Base-by-base conservation (phyloP, 495 filamentous ascomycete species). In the Trichodelitschia bisporula region DNA sequence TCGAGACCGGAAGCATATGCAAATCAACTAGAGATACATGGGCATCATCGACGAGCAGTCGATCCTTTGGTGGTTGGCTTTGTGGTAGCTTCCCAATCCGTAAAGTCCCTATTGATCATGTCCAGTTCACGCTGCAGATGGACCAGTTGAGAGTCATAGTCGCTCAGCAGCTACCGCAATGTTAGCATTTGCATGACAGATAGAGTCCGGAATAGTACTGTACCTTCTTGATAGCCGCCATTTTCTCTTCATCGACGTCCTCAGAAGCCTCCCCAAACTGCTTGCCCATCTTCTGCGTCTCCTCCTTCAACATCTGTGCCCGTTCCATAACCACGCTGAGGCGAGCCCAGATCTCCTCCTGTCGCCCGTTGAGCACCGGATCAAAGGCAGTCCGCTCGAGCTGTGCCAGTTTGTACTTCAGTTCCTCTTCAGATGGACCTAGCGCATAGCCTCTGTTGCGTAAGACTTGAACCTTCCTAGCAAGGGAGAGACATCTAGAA, bases 281-380 rank as follows among this genome's bases (percentile, higher is more conserved):
- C 32, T 47, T 66, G 36, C 62, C 68, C 32, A 61, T 47, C 44
- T 66, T 72, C 41, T 74, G 67, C 39, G 86, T 61, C 54, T 92
- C 83, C 30, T 61, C 60, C 50, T 79, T 72, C 38, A 99, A 53
- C 27, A 66, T 63, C 43, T 71, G 68, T 19, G 76, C 75, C 38
- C 79, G 65, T 37, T 84, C 78, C 39, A 77, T 58, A 20, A 93
- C 66, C 16, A 71, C 71, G 32, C 90, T 65, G 63, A 99, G 73
- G 19, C 89, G 59, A 20, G 86, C 89, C 86, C 86, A 99, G 29
- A 99, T 75, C 56, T 99, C 86, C 50, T 99, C 86, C 31, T 69
- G 69, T 33, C 82, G 57, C 3, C 80, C 83, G 30, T 61, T 71
- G 27, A 92, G 57, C 12, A 69, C 71, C 2, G 89, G 84, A 52